Conservation (phyloP, 2,329 filamentous ascomycete species). For the Neocucurbitaria cava region DNA sequence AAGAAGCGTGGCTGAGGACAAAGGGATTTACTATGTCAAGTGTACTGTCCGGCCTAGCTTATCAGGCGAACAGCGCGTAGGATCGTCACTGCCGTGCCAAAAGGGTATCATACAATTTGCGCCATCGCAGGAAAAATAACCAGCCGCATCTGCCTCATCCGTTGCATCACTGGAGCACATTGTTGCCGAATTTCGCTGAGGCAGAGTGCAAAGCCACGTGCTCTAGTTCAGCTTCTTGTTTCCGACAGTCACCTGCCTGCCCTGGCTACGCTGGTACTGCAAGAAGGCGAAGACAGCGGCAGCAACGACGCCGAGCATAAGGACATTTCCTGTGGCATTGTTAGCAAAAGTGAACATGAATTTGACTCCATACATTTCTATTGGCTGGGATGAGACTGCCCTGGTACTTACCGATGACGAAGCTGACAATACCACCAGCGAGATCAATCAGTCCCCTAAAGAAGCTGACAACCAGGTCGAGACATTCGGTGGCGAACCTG, state of each 20-base stretch:
- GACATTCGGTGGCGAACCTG: slow-evolving; percentile 32
- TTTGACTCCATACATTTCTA: not conserved
- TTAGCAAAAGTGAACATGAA: slow-evolving; percentile 13
- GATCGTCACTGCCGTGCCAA: not conserved
- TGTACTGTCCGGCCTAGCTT: not conserved
- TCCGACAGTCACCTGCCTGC: slow-evolving; percentile 42
- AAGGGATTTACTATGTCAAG: not conserved
- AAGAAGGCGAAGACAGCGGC: slow-evolving; percentile 44
- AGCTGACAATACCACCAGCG: slow-evolving; percentile 42
- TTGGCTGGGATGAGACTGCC: not conserved
- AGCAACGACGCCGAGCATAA: slow-evolving; percentile 44
- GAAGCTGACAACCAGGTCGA: slow-evolving; percentile 43
- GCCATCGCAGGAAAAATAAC: not conserved
- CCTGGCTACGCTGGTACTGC: slow-evolving; percentile 47
- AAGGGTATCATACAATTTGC: slow-evolving; percentile 8
- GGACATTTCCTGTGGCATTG: slow-evolving; percentile 36
- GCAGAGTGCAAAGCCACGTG: not conserved
- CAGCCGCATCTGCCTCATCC: not conserved
- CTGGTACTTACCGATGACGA: slow-evolving; percentile 40
- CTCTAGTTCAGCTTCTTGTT: slow-evolving; percentile 48
- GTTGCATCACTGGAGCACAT: not conserved
- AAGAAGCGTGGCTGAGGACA: not conserved
- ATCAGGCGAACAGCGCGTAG: not conserved
- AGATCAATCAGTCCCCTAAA: slow-evolving; percentile 42
- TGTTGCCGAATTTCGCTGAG: not conserved